Base-by-base conservation (phyloP, 257 asterid genomes). In the Solanum sejunctum region DNA sequence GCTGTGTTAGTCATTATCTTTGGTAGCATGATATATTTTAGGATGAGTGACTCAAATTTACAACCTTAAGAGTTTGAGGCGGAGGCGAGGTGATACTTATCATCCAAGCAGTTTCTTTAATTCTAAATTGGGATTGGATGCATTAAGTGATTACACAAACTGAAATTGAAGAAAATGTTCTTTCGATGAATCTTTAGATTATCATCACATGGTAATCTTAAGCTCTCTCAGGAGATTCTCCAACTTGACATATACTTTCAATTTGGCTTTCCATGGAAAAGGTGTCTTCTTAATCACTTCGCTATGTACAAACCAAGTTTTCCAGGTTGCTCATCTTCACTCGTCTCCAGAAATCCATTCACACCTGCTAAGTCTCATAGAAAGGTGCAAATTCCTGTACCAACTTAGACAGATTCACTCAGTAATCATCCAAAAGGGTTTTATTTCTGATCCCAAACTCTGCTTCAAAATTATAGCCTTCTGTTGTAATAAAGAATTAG, bases 371-470 rank as follows among this genome's bases (percentile, higher is more conserved):
- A 17, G 10, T 51, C 81, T 84, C 56, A 39, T 80, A 36, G 60
- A 26, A 15, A 49, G 16, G 17, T 80, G 88, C 87, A 84, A 82
- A 84, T 85, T 84, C 49, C 63, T 84, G 82, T 79, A 80, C 55
- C 87, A 88, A 20, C 86, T 86, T 52, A 71, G 54, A 71, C 84
- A 78, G 60, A 83, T 86, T 86, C 87, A 84, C 70, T 56, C 87
- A 18, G 56, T 70, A 15, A 23, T 81, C 10, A 84, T 61, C 71
- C 86, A 66, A 36, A 81, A 88, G 3, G 85, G 83, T 21, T 45
- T 80, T 21, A n/a, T 15, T 39, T 69, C 18, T 39, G 84, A 86
- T 6, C 45, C 77, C 64, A 43, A 45, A 0, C 60, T 84, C 56
- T 84, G 85, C 57, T 81, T 84, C 54, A 86, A 81, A 9, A 88